Conservation (phyloP, 164 flowering plant species). For the Tetrastigma voinierianum region DNA sequence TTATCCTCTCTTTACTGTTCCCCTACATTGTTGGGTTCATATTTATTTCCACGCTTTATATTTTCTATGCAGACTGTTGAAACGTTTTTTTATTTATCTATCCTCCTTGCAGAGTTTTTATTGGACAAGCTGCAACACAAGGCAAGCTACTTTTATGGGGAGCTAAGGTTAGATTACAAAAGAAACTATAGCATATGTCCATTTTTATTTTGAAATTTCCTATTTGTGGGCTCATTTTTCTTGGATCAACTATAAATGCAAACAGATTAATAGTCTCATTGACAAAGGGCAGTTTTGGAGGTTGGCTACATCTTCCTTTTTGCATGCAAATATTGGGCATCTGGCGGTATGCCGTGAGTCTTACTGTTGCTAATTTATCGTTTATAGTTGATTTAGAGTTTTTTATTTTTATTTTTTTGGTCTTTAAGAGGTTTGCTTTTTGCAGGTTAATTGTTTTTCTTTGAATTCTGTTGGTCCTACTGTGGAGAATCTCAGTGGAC, state of each 20-base stretch:
- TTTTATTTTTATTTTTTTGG: background rate
- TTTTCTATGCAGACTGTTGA: background rate
- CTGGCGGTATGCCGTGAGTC: conserved; percentile 59
- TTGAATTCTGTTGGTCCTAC: conserved; percentile 80
- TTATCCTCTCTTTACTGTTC: background rate
- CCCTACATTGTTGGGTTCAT: background rate
- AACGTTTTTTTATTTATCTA: conserved; percentile 8
- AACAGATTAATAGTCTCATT: conserved; percentile 77
- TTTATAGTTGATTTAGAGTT: background rate
- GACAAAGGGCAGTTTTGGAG: conserved; percentile 88
- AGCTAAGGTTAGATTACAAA: conserved; percentile 66
- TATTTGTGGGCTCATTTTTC: conserved; percentile 12
- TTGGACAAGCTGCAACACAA: conserved; percentile 61
- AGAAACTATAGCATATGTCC: background rate
- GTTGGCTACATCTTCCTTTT: conserved; percentile 69
- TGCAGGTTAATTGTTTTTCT: conserved; percentile 86
- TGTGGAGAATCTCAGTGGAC: conserved; percentile 68
- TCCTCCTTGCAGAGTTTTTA: conserved; percentile 47
- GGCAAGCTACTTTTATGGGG: conserved; percentile 77
- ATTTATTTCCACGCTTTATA: background rate
- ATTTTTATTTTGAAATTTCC: conserved; percentile 4
- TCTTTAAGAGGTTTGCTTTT: conserved; percentile 7
- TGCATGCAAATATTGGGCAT: conserved; percentile 82
- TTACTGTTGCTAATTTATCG: conserved; percentile 1
- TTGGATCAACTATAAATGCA: background rate